A percentile compares a stretch with the other conserved stretches of the same genome.
Evolutionary conservation across 2,329 filamentous ascomycete species (phyloP).

Genomic region (Xylariaceae sp.): DNA sequence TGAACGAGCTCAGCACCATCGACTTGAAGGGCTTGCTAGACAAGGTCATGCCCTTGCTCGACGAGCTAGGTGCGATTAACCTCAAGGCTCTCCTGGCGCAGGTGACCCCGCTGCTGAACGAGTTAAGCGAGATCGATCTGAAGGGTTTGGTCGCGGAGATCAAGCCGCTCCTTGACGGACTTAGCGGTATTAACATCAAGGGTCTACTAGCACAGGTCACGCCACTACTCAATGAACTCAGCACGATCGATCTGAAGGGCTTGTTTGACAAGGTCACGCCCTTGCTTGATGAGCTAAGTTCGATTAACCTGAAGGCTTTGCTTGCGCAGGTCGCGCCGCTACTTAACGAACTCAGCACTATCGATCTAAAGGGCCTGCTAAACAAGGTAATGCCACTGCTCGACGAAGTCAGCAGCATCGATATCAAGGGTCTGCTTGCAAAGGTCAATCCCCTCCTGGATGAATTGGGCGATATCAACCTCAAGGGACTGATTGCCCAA

Average conservation of each 20-base stretch:
- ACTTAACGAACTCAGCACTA: background rate
- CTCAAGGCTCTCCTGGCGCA: constrained; percentile 33
- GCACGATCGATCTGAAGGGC: constrained; percentile 32
- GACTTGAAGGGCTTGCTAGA: background rate
- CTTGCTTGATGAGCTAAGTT: constrained; percentile 33
- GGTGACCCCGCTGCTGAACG: constrained; percentile 34
- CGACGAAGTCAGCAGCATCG: constrained; percentile 29
- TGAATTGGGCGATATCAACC: constrained; percentile 29
- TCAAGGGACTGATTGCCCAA: constrained; percentile 32
- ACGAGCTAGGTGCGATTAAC: constrained; percentile 30
- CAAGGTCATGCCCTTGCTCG: background rate
- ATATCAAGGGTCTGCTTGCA: constrained; percentile 33
- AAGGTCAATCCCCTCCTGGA: constrained; percentile 17
- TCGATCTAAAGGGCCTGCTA: constrained; percentile 20
- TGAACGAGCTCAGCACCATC: constrained; percentile 30
- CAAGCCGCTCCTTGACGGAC: constrained; percentile 19
- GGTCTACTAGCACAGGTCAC: background rate
- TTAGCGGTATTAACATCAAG: constrained; percentile 10
- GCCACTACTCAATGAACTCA: background rate
- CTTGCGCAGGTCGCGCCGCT: constrained; percentile 28
- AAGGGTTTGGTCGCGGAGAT: constrained; percentile 31
- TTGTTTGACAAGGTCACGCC: constrained; percentile 34
- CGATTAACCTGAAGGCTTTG: constrained; percentile 35
- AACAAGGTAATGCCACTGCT: constrained; percentile 35
- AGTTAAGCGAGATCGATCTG: constrained; percentile 13